phyloP scores from a whole-genome alignment of 2,329 filamentous ascomycete genomes.

The Xylaria sp. region DNA sequence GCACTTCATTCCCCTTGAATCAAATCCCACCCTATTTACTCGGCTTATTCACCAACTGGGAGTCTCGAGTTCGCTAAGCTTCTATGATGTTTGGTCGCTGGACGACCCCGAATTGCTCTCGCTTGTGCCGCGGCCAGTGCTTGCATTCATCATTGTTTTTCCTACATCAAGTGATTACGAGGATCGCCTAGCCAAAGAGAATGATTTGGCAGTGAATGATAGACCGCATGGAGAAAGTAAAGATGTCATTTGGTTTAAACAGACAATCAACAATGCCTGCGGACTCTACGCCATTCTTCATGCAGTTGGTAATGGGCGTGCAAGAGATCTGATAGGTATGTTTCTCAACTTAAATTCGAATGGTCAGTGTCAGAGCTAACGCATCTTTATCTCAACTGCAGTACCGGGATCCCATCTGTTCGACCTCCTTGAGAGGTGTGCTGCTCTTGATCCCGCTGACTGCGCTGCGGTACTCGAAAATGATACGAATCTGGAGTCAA shows the following conservation, averaged over 20 bases:
- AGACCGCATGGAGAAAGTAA: conserved; percentile 62
- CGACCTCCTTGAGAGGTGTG: conserved; percentile 8
- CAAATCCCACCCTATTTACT: conserved; percentile 82
- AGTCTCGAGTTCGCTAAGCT: conserved; percentile 73
- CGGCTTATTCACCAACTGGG: conserved; percentile 77
- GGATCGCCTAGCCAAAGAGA: conserved; percentile 52
- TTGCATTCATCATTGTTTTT: conserved; percentile 84
- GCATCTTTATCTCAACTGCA: background rate
- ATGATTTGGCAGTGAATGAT: conserved; percentile 23
- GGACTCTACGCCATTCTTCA: conserved; percentile 83
- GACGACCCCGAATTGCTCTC: conserved; percentile 69
- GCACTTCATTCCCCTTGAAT: conserved; percentile 29
- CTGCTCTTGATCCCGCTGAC: conserved; percentile 4
- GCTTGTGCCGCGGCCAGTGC: conserved; percentile 79
- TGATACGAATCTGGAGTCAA: background rate
- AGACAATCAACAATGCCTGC: conserved; percentile 86
- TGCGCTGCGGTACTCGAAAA: conserved; percentile 5
- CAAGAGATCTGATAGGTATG: conserved; percentile 52
- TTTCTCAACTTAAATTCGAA: background rate
- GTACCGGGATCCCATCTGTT: conserved; percentile 2
- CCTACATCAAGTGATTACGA: conserved; percentile 60
- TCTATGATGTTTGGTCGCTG: conserved; percentile 85
- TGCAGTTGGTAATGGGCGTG: conserved; percentile 75
- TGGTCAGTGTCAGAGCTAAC: background rate
- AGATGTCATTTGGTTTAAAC: conserved; percentile 83